phyloP scores from a whole-genome alignment of 208 protist species.

The Blastocrithidia nonstop region DNA sequence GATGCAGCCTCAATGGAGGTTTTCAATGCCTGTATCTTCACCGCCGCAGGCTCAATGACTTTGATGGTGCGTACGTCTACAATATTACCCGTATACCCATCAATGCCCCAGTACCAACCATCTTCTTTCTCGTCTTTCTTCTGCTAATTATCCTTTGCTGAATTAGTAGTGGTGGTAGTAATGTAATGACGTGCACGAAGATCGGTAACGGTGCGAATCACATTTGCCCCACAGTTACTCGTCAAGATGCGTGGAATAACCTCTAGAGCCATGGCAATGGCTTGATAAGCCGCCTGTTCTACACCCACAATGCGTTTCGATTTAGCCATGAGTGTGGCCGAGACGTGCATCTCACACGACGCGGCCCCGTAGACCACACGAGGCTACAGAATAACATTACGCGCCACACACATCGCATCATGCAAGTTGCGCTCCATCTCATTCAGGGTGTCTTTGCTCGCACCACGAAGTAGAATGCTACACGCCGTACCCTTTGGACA shows the following conservation, averaged over 20 bases:
- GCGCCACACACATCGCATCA: slow-evolving; percentile 98
- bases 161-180: too few species aligned
- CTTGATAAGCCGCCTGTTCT: slow-evolving; percentile 94
- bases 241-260: slow-evolving; percentile 96
- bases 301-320: slow-evolving; percentile 92
- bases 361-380: slow-evolving; percentile 97
- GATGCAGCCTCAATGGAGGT: slow-evolving; percentile 96
- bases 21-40: slow-evolving; percentile 98
- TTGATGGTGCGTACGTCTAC: slow-evolving; percentile 92
- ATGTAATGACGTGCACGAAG: slow-evolving; percentile 90
- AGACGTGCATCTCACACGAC: slow-evolving; percentile 95
- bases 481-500: slow-evolving; percentile 97
- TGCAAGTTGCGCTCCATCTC: slow-evolving; percentile 98
- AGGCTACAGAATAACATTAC: slow-evolving; percentile 97
- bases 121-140: too few species aligned
- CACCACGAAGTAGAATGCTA: slow-evolving; percentile 98
- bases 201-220: slow-evolving; percentile 96
- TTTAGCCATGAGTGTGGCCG: slow-evolving; percentile 84
- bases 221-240: slow-evolving; percentile 98
- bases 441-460: slow-evolving; percentile 99
- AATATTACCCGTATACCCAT: slow-evolving; percentile 92
- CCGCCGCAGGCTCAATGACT: slow-evolving; percentile 96
- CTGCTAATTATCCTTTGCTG: too few species aligned
- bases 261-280: slow-evolving; percentile 90
- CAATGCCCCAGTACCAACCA: slow-evolving; percentile 92